Conservation (phyloP, 2,329 filamentous ascomycete species). For the Sclerotinia spermophila region DNA sequence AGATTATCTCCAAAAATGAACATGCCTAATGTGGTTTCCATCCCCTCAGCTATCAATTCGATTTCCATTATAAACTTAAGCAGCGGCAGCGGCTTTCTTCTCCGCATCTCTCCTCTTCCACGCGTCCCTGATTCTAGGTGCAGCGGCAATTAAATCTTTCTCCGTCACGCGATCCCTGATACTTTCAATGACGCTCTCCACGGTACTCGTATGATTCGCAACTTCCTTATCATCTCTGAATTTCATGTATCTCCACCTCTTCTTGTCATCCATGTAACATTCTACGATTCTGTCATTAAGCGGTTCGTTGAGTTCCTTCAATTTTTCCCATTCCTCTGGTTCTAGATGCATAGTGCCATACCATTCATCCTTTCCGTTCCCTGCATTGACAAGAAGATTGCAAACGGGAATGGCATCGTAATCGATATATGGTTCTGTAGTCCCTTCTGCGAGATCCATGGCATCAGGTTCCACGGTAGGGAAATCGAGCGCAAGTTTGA, state of each 20-base stretch:
- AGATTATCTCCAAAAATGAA: background rate
- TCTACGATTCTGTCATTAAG: slow-evolving; percentile 88
- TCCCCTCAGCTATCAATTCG: background rate
- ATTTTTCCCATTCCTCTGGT: slow-evolving; percentile 73
- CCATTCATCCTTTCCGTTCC: slow-evolving; percentile 48
- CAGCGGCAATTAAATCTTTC: slow-evolving; percentile 69
- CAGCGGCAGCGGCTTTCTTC: slow-evolving; percentile 11
- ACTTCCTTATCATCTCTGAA: slow-evolving; percentile 91
- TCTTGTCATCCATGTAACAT: slow-evolving; percentile 73
- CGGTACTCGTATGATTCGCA: slow-evolving; percentile 82
- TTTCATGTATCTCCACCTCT: slow-evolving; percentile 80
- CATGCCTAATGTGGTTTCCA: background rate
- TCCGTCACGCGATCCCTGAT: slow-evolving; percentile 83
- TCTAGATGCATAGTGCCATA: slow-evolving; percentile 69
- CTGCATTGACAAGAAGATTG: slow-evolving; percentile 67
- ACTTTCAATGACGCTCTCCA: slow-evolving; percentile 82
- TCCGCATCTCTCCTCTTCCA: slow-evolving; percentile 58
- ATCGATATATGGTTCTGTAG: slow-evolving; percentile 63
- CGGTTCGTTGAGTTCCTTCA: slow-evolving; percentile 71
- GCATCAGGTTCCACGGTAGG: slow-evolving; percentile 65
- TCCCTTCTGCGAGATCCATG: slow-evolving; percentile 62
- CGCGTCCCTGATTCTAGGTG: slow-evolving; percentile 67
- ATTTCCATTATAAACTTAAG: background rate
- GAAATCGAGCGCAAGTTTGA: slow-evolving; percentile 75
- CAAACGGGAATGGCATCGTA: slow-evolving; percentile 77